Evolutionary conservation across 192 early-diverging fungal genomes (phyloP), one percentile per base, ranked within the genome.

Genomic region (Coemansia sp.): DNA sequence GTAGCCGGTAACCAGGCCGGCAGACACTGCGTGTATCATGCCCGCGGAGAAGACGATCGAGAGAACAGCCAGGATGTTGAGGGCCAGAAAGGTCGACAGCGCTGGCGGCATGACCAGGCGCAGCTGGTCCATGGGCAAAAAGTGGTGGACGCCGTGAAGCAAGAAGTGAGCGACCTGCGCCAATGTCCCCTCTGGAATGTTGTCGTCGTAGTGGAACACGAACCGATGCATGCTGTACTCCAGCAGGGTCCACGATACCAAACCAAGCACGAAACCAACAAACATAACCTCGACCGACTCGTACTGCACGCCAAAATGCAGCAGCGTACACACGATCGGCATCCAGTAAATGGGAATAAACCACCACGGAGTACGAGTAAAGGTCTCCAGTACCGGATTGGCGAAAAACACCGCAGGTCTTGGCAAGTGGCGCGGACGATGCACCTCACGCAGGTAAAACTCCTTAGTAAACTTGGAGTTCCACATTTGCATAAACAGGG

Each of bases 101-200:
- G 89, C 93, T 22, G 96, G 95, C 12, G 96, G 96, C 93, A 97
- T 96, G 6, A 98, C 96, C n/a, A 98, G 89, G 10, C 96, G 90
- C 81, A 96, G 68, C 87, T 85, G 91, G 71, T 98, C 95, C 95
- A 97, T 97, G 10, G 96, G 96, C 29, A 98, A 75, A 76, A 91
- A 97, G 73, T 98, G 95, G 78, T 98, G 96, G 36, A 98, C 93
- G 20, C 96, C 96, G 73, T 98, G 96, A 27, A 96, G 84, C 70
- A 92, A 61, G 73, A 98, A 98, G 68, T 98, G 96, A 7, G 89
- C 60, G 5, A 86, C 77, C 64, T 96, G 85, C 15, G 89, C 88
- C 32, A 89, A 59, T 20, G 87, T 90, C 58, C 92, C 86, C 71
- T 97, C 94, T 31, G 96, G 96, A 41, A 98, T 76, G 60, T 88